Evolutionary conservation across 2,329 filamentous ascomycete genomes (phyloP).

Genomic region (Parastagonospora avenae): DNA sequence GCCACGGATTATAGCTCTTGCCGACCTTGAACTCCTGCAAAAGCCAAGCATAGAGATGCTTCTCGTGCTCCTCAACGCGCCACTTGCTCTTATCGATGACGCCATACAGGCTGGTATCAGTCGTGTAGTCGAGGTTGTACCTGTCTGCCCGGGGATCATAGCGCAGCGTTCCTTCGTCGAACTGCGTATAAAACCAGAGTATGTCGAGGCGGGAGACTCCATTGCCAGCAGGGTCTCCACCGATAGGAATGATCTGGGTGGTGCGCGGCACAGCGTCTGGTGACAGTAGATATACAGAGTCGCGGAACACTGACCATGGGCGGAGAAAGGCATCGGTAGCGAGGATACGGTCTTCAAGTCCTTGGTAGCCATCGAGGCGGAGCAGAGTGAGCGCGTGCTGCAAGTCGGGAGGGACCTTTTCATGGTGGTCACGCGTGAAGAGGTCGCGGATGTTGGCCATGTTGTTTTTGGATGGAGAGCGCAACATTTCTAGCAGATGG

Average conservation of each 20-base stretch:
- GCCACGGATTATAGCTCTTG: constrained; percentile 31
- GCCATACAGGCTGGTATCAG: constrained; percentile 15
- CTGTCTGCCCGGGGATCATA: constrained; percentile 31
- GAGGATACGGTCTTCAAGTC: constrained; percentile 37
- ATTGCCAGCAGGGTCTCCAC: not conserved
- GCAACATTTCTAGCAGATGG: constrained; percentile 4
- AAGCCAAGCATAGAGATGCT: constrained; percentile 40
- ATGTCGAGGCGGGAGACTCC: constrained; percentile 29
- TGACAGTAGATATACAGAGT: constrained; percentile 29
- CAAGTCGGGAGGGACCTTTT: constrained; percentile 23
- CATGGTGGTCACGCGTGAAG: constrained; percentile 15
- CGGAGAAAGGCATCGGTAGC: constrained; percentile 32
- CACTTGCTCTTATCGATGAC: constrained; percentile 35
- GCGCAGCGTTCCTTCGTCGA: constrained; percentile 31
- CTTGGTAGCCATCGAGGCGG: constrained; percentile 20
- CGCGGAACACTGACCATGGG: constrained; percentile 40
- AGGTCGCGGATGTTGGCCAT: constrained; percentile 19
- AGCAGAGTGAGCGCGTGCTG: constrained; percentile 31
- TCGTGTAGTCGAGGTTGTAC: constrained; percentile 12
- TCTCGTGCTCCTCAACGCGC: constrained; percentile 35
- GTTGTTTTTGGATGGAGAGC: constrained; percentile 5
- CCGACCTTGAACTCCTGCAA: constrained; percentile 40
- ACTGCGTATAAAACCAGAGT: constrained; percentile 41
- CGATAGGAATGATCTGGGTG: constrained; percentile 4
- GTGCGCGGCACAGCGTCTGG: constrained; percentile 12